phyloP scores from a whole-genome alignment of 495 filamentous ascomycete species.

The Penicillium lagena region DNA sequence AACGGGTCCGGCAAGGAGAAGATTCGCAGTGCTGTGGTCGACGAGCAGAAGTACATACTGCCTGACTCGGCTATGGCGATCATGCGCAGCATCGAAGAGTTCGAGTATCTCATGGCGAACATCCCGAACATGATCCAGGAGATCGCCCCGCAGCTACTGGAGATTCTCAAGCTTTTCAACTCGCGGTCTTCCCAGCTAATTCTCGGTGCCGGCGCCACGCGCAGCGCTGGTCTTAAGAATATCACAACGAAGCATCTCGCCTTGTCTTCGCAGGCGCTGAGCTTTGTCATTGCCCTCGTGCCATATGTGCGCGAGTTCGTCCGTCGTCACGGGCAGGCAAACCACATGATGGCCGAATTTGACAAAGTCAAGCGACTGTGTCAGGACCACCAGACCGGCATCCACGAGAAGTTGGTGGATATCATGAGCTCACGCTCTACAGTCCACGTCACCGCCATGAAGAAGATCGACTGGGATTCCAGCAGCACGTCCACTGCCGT shows the following conservation, averaged over 20 bases:
- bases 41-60: conserved; percentile 79
- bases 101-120: conserved; percentile 72
- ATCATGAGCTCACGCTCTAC: conserved; percentile 83
- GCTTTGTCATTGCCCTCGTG: conserved; percentile 79
- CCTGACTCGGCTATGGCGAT: conserved; percentile 74
- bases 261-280: conserved; percentile 81
- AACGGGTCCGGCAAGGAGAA: conserved; percentile 65
- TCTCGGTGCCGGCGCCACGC: conserved; percentile 86
- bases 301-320: conserved; percentile 90
- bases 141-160: conserved; percentile 63
- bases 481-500: conserved; percentile 25
- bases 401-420: conserved; percentile 91
- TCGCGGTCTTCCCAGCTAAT: conserved; percentile 90
- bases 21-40: conserved; percentile 66
- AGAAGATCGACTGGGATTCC: conserved; percentile 69
- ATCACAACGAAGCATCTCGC: conserved; percentile 96
- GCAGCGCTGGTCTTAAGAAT: conserved; percentile 87
- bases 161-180: conserved; percentile 86
- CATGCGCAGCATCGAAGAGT: conserved; percentile 72
- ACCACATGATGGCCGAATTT: conserved; percentile 74
- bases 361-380: conserved; percentile 85
- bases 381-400: conserved; percentile 88
- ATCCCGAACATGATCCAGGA: conserved; percentile 86
- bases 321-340: conserved; percentile 64
- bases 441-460: conserved; percentile 67